Evolutionary conservation across 371 early-diverging fungal genomes (phyloP).

Genomic region (Actinomortierella ambigua): DNA sequence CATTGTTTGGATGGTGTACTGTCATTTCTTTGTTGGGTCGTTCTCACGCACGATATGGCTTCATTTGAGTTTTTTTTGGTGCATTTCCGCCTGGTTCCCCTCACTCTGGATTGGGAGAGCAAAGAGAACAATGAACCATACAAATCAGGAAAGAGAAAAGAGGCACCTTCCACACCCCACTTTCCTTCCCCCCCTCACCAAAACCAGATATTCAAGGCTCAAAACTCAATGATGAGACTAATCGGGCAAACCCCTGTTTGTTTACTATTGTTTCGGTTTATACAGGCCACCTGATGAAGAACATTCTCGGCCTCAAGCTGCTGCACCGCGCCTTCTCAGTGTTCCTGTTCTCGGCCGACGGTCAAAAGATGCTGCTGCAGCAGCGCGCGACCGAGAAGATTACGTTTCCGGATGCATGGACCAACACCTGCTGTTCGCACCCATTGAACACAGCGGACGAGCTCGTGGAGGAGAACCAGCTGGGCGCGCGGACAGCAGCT

Average conservation of each 20-base stretch:
- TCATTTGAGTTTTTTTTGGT: neutral
- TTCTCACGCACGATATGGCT: too few species aligned
- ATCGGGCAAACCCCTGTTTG: neutral
- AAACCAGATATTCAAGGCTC: neutral
- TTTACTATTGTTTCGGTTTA: slow-evolving; percentile 2
- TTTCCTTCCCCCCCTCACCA: neutral
- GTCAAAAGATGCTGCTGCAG: slow-evolving; percentile 84
- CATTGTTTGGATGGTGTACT: neutral
- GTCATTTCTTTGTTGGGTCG: too few species aligned
- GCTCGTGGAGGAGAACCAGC: slow-evolving; percentile 78
- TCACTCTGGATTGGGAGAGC: too few species aligned
- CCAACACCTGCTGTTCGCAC: slow-evolving; percentile 98
- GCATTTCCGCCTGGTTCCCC: too few species aligned
- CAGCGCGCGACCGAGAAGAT: slow-evolving; percentile 95
- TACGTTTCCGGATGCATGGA: slow-evolving; percentile 95
- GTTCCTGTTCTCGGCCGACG: slow-evolving; percentile 85
- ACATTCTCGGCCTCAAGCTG: slow-evolving; percentile 77
- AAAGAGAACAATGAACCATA: too few species aligned
- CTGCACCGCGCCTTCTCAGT: slow-evolving; percentile 98
- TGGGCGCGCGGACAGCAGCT: slow-evolving; percentile 80
- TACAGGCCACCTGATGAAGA: slow-evolving; percentile 91
- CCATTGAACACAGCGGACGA: slow-evolving; percentile 87
- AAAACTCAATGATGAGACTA: neutral
- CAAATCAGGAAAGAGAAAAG: too few species aligned
- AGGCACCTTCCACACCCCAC: too few species aligned